These are phyloP conservation scores for Blastocladiella britannica DNA, from an alignment of 192 early-diverging fungal species.

Conservation along the genomic window DNA sequence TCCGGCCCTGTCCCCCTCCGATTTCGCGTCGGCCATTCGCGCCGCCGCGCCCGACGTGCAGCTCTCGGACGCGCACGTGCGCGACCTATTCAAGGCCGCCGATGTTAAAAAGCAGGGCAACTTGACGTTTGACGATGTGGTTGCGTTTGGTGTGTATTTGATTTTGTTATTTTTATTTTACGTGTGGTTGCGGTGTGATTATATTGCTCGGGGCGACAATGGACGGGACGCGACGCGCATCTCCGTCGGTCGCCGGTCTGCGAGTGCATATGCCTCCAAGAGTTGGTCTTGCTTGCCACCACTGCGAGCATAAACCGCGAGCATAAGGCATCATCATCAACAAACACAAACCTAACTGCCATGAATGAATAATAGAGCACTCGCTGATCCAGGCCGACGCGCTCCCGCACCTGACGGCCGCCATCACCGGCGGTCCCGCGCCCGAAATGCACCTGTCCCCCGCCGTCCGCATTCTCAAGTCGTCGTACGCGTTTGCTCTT, in stretches of 20 bases:
- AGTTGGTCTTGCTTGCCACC: too few species aligned
- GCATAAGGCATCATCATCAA: too few species aligned
- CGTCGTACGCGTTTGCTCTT: constrained; percentile 51
- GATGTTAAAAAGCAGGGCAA: constrained; percentile 15
- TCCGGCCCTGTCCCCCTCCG: constrained; percentile 32
- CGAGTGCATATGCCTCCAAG: too few species aligned
- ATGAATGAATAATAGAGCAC: background rate
- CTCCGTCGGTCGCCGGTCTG: background rate
- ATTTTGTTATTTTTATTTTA: constrained; percentile 16
- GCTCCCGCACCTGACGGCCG: background rate
- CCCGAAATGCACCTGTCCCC: constrained; percentile 2
- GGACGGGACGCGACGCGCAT: background rate
- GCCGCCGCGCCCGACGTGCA: constrained; percentile 31
- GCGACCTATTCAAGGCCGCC: constrained; percentile 23
- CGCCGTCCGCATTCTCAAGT: constrained; percentile 25
- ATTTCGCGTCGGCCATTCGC: constrained; percentile 33
- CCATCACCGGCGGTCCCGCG: background rate
- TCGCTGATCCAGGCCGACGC: constrained; percentile 1
- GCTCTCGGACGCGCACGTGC: constrained; percentile 6
- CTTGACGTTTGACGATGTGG: constrained; percentile 25
- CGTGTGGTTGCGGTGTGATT: constrained; percentile 7
- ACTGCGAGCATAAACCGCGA: too few species aligned
- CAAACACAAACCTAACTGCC: constrained; percentile 3
- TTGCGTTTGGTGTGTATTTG: constrained; percentile 26
- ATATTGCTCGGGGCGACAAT: constrained; percentile 7